A percentile compares a stretch with the other conserved stretches of the same genome.
These are phyloP conservation scores for Beta corolliflora DNA, from an alignment of 179 eudicot species.

Conservation along the genomic window DNA sequence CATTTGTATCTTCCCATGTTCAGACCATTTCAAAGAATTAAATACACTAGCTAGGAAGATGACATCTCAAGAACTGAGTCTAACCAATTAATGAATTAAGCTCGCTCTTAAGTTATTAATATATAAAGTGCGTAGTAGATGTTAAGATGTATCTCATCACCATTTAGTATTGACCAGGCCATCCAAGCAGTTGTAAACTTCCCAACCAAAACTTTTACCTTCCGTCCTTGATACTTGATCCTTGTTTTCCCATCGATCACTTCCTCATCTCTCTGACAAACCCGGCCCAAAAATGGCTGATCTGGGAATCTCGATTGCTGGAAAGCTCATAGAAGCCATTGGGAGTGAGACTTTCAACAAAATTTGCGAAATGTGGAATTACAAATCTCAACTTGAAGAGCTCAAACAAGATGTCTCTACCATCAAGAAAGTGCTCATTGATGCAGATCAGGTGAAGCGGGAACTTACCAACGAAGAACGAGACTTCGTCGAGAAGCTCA, in stretches of 20 bases:
- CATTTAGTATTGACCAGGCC: no score
- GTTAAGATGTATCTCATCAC: no score
- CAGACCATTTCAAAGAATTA: no score
- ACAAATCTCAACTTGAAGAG: neutral
- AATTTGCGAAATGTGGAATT: neutral
- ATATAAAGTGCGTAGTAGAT: no score
- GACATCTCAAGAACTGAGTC: no score
- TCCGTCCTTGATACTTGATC: no score
- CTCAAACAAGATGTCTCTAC: neutral
- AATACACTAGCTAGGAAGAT: no score
- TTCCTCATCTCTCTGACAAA: neutral
- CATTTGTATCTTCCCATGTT: no score
- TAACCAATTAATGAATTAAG: no score
- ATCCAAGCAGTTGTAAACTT: no score
- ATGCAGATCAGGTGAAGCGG: neutral
- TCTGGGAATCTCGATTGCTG: neutral
- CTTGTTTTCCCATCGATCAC: neutral
- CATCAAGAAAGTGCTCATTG: neutral
- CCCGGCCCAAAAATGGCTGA: neutral
- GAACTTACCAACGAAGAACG: neutral
- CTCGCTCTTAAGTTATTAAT: no score
- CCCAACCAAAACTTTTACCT: no score
- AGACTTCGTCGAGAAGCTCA: neutral
- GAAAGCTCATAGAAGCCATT: neutral
- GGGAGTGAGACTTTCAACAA: neutral